Evolutionary conservation across 2,329 filamentous ascomycete species (phyloP), one percentile per base, ranked within the genome.

Genomic region (Fusarium irregulare): DNA sequence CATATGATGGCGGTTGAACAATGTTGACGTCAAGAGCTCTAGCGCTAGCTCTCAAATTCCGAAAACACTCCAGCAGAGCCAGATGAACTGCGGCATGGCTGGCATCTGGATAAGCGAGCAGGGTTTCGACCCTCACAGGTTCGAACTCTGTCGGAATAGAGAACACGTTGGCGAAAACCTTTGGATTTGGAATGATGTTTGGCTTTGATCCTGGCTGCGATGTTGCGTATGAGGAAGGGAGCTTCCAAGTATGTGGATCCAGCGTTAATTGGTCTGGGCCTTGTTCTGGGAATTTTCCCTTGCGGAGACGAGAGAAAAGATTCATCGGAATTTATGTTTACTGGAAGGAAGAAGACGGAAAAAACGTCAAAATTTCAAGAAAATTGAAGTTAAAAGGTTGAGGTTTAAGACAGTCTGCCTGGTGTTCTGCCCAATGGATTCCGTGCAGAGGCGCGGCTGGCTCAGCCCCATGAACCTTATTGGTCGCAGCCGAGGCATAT

Each of bases 41-140:
- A 3, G 66, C 66, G 9, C 48, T 56, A 10, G 50, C 41, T 16
- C 41, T 68, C 7, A 69, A 27, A 6, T 46, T 37, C 11, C 66
- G 61, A 4, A 69, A 70, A 11, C 66, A 69, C 20, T 69, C 66
- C 4, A 69, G 55, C 21, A 69, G 42, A 5, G 66, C 66, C 4
- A 69, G 21, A 50, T 70, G 66, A 0, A 69, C 66, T 8, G 66
- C 66, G 0, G 66, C 66, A n/a, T 69, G 66, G 8, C 66, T 66
- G 9, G 49, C 48, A 10, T 69, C 66, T 1, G 66, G 66, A 4
- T 64, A 64, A 0, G 60, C 53, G 6, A 64, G 23, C 2, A 64
- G n/a, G 5, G 45, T 47, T 23, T 65, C 62, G 6, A 41, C 16
- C 9, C 49, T 54, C 25, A 21, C n/a, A 16, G 18, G 20, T 6